Evolutionary conservation across 2,329 filamentous ascomycete species (phyloP).

Genomic region (Fusarium clavum): DNA sequence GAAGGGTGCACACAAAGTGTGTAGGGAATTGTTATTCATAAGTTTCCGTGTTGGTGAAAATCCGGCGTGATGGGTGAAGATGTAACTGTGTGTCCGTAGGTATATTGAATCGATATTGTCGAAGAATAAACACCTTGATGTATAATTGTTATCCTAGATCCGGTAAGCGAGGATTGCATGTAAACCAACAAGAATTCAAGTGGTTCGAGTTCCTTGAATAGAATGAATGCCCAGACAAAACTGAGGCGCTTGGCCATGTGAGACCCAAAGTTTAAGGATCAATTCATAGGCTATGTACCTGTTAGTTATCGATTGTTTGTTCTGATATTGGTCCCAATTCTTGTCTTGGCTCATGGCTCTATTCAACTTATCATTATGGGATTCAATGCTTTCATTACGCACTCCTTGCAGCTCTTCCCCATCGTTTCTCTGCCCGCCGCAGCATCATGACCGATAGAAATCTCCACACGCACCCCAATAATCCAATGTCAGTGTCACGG

Average conservation of each 20-base stretch:
- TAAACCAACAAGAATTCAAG: neutral
- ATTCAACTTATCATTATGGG: neutral
- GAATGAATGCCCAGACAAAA: conserved; percentile 3
- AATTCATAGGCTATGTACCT: neutral
- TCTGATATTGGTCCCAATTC: neutral
- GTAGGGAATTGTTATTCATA: conserved; percentile 4
- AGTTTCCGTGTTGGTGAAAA: neutral
- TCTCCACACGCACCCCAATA: conserved; percentile 35
- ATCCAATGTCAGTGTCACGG: conserved; percentile 28
- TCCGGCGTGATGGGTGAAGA: neutral
- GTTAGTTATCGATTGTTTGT: neutral
- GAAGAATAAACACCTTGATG: neutral
- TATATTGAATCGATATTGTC: neutral
- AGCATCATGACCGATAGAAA: conserved; percentile 26
- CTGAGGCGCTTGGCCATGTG: conserved; percentile 1
- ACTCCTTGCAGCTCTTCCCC: neutral
- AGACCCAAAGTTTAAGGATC: neutral
- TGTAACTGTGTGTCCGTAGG: neutral
- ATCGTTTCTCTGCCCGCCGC: conserved; percentile 3
- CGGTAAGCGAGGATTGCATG: neutral
- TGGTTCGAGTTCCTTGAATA: conserved; percentile 7
- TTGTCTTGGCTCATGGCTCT: neutral
- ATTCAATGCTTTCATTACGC: neutral
- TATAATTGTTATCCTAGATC: neutral
- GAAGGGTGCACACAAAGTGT: neutral